Evolutionary conservation across 768 basidiomycete species (phyloP).

Genomic region (Pleurotus cornucopiae): DNA sequence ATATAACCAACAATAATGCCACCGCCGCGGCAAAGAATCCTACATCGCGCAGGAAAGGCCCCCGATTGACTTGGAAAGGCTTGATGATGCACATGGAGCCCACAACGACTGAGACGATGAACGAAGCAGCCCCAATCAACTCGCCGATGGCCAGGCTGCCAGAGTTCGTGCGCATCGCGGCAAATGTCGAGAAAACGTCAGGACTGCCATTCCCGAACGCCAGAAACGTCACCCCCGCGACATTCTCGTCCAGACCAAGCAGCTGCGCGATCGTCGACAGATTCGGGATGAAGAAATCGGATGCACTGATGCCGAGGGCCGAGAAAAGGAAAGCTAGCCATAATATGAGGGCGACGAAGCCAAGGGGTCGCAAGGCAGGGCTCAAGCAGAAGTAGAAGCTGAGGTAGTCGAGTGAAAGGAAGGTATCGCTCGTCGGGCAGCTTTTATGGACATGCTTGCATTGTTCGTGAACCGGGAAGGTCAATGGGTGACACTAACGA

Average conservation of each 20-base stretch:
- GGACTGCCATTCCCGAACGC: slow-evolving; percentile 98
- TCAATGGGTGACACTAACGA: slow-evolving; percentile 62
- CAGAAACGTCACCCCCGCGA: slow-evolving; percentile 94
- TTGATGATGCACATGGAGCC: slow-evolving; percentile 98
- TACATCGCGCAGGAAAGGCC: slow-evolving; percentile 88
- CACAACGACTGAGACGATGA: slow-evolving; percentile 94
- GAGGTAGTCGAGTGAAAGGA: slow-evolving; percentile 70
- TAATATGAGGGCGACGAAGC: slow-evolving; percentile 59
- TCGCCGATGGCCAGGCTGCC: slow-evolving; percentile 93
- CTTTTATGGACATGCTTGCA: slow-evolving; percentile 56
- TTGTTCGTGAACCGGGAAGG: slow-evolving; percentile 49
- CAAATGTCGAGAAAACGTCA: slow-evolving; percentile 94
- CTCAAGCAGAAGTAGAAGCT: slow-evolving; percentile 68
- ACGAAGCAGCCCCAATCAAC: slow-evolving; percentile 89
- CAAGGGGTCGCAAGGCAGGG: slow-evolving; percentile 46
- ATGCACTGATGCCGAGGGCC: slow-evolving; percentile 89
- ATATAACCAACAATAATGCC: slow-evolving; percentile 64
- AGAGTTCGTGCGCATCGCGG: slow-evolving; percentile 81
- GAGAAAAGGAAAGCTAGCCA: slow-evolving; percentile 95
- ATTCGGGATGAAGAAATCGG: slow-evolving; percentile 98
- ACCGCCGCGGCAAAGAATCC: slow-evolving; percentile 91
- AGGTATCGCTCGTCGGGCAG: slow-evolving; percentile 59
- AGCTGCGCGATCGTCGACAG: slow-evolving; percentile 83
- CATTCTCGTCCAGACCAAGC: slow-evolving; percentile 85
- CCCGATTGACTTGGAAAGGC: slow-evolving; percentile 80